Base-by-base conservation (phyloP, 2,329 filamentous ascomycete genomes). In the Penicillium sumatraense region DNA sequence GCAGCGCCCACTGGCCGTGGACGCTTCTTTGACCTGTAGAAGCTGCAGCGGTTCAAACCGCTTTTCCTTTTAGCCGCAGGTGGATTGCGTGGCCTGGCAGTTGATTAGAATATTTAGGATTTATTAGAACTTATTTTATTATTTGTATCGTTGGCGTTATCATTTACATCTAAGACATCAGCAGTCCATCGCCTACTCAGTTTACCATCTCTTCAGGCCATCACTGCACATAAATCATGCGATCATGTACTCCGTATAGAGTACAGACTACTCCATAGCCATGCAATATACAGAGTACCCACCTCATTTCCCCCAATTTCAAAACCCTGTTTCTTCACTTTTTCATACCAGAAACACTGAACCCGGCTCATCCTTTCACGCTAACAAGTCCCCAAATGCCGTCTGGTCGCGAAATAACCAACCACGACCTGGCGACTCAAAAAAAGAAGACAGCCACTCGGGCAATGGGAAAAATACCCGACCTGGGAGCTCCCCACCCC, bases 381-480 rank as follows among this genome's bases (percentile, higher is more conserved):
- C 38, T 27, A 58, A 21, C 20, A 62, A n/a, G 36, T 56, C 50
- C 7, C 49, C 45, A 49, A 54, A 62, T 9, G 51, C 40, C n/a
- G 52, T 35, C 18, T 20, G 36, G 38, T 54, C 40, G 23, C 57
- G 54, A 26, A 62, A 60, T 2, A 58, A n/a, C 57, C 57, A 62
- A 14, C 38, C 35, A 33, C 57, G 57, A 26, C 47, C 51, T 5
- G 57, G 54, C 5, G 52, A 56, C 21, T 47, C 48, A 7, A 62
- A 18, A 24, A 58, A 60, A 16, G 52, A 51, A 7, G 59, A 40
- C 38, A 62, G 23, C 57, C 59, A 62, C 40, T 56, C 53, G 36
- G 59, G 59, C 9, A 58, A 41, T 7, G 54, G 40, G 4, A 54
- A 20, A 24, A 29, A 24, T 14, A 49, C 33, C 10, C 27, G 27